Evolutionary conservation across 768 basidiomycete species (phyloP), one percentile per base, ranked within the genome.

Genomic region (Omphalotus guepiniiformis): DNA sequence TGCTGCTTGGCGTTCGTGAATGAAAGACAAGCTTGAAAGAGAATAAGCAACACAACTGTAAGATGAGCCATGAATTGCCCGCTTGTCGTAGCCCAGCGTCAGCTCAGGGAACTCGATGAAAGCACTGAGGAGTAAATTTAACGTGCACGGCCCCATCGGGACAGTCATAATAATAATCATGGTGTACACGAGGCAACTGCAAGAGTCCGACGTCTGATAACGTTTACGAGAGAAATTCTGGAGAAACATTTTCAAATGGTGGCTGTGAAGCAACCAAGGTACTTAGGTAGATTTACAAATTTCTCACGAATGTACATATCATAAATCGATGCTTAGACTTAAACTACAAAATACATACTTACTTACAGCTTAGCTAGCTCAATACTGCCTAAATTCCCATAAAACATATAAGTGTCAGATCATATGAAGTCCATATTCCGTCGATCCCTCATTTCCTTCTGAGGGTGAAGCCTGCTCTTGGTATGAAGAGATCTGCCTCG

Each of bases 1-100:
- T 66, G 68, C n/a, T 63, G 56, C 3, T 53, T 32, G 5, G 53
- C 54, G n/a, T 37, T 37, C n/a, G 39, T 21, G 53, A 27, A 47
- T 16, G 44, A 46, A 32, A 59, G 42, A 23, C 58, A 43, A 12
- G 50, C 42, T 37, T 54, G 57, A 47, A 49, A 55, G 34, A 64
- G 57, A 22, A 63, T 42, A 36, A 59, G 42, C 19, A 64, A 30
- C 28, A 49, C 48, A 7, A 61, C 51, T 26, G 59, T 50, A 21
- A 47, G 39, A 30, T 38, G 53, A 22, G 50, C 40, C 52, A 48
- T 52, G 12, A 50, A 50, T 36, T 6, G 21, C 8, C 4, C 36
- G 42, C 9, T 32, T 32, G 30, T n/a, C 9, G 30, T 9, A n/a
- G n/a, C n/a, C n/a, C n/a, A n/a, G n/a, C n/a, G n/a, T n/a, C n/a